Percentiles rank a stretch among this genome's conserved stretches.
Evolutionary conservation across 179 eudicot species (phyloP).

Genomic region (Silene coronaria): DNA sequence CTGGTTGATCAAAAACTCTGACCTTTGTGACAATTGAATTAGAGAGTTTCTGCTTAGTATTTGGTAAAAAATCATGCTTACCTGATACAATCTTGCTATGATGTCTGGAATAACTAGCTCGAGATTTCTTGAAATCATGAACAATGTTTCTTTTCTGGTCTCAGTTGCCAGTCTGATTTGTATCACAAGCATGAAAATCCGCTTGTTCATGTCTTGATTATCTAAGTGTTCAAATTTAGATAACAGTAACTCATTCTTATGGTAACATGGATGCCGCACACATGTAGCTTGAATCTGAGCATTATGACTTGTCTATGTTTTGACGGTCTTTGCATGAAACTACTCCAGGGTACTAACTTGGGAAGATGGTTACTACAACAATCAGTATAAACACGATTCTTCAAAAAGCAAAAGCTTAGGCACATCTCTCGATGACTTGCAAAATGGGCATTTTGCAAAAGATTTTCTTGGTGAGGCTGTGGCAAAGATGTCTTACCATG

Average conservation of each 20-base stretch:
- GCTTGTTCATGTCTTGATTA: background rate
- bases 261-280: background rate
- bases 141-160: background rate
- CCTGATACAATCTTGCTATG: background rate
- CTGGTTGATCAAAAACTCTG: background rate
- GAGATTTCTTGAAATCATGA: background rate
- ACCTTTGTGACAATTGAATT: background rate
- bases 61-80: background rate
- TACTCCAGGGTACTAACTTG: slow-evolving; percentile 65
- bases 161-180: background rate
- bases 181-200: background rate
- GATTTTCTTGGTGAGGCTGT: slow-evolving; percentile 71
- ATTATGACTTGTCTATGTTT: background rate
- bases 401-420: slow-evolving; percentile 32
- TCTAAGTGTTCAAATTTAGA: background rate
- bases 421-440: slow-evolving; percentile 30
- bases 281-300: slow-evolving; percentile 3
- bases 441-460: slow-evolving; percentile 39
- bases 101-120: background rate
- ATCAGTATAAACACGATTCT: slow-evolving; percentile 33
- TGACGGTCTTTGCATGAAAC: slow-evolving; percentile 8
- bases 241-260: background rate
- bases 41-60: background rate
- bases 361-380: slow-evolving; percentile 76
- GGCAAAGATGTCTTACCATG: slow-evolving; percentile 78